Base-by-base conservation (phyloP, 305 asterid genomes). In the Solanum hybrid region DNA sequence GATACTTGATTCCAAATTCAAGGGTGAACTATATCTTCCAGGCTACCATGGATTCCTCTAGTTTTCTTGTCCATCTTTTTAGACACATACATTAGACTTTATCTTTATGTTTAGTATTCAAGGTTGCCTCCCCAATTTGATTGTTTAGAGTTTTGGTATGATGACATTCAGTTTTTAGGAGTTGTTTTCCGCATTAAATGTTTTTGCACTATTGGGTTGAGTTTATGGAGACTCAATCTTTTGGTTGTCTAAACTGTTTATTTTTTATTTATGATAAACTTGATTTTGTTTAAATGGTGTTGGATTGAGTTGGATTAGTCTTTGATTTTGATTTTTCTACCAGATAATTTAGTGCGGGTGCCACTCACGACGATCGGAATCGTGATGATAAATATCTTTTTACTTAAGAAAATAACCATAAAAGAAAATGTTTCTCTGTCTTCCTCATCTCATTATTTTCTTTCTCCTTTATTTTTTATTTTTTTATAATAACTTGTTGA, bases 281-380 rank as follows among this genome's bases (percentile, higher is more conserved):
- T 51, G n/a, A 51, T 51, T 51, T 51, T 51, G n/a, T 51, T 51
- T 51, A 51, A 51, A 51, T 2, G 68, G 22, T 51, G 68, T 51
- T 5, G 0, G 0, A 51, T 51, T 15, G 65, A 51, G 0, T 5
- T 14, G 22, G 8, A 51, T 51, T 51, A 5, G 68, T 51, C 14
- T 39, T 39, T 39, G 34, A 32, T 51, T 39, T 39, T 39, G 33
- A 32, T 32, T 32, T 32, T 32, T 0, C 5, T 3, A 39, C 17
- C 51, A 39, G 2, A 51, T 51, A 51, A 51, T 51, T 51, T 51
- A 15, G 51, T 39, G 15, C 0, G 6, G 15, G 17, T 39, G 51
- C 0, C 17, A 39, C 2, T 11, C 51, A 39, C 2, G 5, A 39
- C 6, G 6, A 11, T 39, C 51, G 1, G 0, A 0, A 39, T 39